phyloP scores from a whole-genome alignment of 1,139 yeast species.

The Trichomonascaceae sp. region DNA sequence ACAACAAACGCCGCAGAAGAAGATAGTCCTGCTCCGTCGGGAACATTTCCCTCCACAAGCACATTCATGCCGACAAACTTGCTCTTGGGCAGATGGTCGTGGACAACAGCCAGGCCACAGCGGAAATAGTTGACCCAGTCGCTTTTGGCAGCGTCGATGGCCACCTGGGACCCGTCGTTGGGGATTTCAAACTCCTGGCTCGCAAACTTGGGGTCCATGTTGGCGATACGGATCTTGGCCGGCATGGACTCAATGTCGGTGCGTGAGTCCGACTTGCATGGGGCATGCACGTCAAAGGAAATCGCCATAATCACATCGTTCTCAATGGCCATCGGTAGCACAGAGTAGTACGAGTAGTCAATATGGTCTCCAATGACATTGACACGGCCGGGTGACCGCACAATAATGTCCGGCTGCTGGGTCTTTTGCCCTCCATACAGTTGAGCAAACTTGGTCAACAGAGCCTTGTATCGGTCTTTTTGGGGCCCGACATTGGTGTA shows the following conservation, averaged over 20 bases:
- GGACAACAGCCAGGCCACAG: constrained; percentile 54
- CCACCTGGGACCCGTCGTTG: constrained; percentile 29
- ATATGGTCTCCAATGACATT: constrained; percentile 67
- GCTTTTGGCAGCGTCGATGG: constrained; percentile 37
- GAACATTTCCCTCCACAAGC: constrained; percentile 52
- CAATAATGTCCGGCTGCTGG: constrained; percentile 30
- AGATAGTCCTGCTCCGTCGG: constrained; percentile 61
- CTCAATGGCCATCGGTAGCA: constrained; percentile 66
- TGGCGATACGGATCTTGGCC: constrained; percentile 24
- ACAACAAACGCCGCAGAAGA: constrained; percentile 67
- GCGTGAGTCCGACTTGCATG: constrained; percentile 17
- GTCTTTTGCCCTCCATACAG: constrained; percentile 20
- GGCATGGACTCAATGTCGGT: constrained; percentile 18
- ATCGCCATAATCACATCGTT: constrained; percentile 52
- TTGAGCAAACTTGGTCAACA: constrained; percentile 13
- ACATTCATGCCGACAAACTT: constrained; percentile 35
- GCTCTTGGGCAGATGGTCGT: constrained; percentile 29
- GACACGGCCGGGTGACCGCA: constrained; percentile 65
- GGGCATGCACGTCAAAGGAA: constrained; percentile 8
- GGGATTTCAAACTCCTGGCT: constrained; percentile 32
- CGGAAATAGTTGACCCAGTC: constrained; percentile 60
- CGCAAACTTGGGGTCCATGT: constrained; percentile 31
- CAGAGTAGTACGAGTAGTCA: constrained; percentile 56
- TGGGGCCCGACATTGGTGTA: constrained; percentile 13
- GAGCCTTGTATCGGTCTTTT: constrained; percentile 13